Conservation (phyloP, 495 filamentous ascomycete species). For the Hypoxylon perforatum region DNA sequence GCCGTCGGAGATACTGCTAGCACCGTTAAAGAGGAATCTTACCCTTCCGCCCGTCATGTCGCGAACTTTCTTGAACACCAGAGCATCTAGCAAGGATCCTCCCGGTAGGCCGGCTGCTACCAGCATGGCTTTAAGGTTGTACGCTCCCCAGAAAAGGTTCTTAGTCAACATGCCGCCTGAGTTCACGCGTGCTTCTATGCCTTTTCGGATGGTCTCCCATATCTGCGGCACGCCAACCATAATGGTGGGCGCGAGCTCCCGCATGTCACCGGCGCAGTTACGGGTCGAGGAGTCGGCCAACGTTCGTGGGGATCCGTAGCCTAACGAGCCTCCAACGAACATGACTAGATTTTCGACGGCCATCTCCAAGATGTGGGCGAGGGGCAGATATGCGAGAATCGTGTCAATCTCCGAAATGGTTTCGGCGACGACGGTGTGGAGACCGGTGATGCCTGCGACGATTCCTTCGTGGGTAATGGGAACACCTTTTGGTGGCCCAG, state of each 20-base stretch:
- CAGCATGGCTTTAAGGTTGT: slow-evolving; percentile 65
- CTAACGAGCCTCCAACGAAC: slow-evolving; percentile 79
- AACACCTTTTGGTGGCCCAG: slow-evolving; percentile 89
- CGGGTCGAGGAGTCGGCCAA: slow-evolving; percentile 72
- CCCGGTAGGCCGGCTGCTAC: slow-evolving; percentile 71
- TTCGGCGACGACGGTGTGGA: slow-evolving; percentile 55
- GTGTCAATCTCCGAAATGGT: slow-evolving; percentile 67
- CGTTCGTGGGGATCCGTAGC: slow-evolving; percentile 86
- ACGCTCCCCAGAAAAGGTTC: slow-evolving; percentile 58
- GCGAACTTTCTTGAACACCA: slow-evolving; percentile 81
- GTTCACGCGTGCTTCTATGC: slow-evolving; percentile 75
- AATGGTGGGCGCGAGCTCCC: slow-evolving; percentile 78
- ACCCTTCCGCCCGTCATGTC: slow-evolving; percentile 77
- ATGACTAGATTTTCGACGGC: slow-evolving; percentile 80
- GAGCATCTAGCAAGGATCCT: slow-evolving; percentile 77
- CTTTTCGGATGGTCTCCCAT: slow-evolving; percentile 81
- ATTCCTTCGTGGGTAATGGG: slow-evolving; percentile 80
- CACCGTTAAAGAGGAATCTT: slow-evolving; percentile 81
- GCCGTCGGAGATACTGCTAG: slow-evolving; percentile 80
- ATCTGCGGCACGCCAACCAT: slow-evolving; percentile 90
- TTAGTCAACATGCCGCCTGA: slow-evolving; percentile 41
- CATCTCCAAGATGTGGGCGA: slow-evolving; percentile 91
- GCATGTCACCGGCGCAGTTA: slow-evolving; percentile 72
- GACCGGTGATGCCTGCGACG: slow-evolving; percentile 68
- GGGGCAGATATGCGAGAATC: slow-evolving; percentile 83